Percentiles rank a stretch among this genome's conserved stretches.
Evolutionary conservation across 768 basidiomycete genomes (phyloP).

Genomic region (Lentinus brumalis): DNA sequence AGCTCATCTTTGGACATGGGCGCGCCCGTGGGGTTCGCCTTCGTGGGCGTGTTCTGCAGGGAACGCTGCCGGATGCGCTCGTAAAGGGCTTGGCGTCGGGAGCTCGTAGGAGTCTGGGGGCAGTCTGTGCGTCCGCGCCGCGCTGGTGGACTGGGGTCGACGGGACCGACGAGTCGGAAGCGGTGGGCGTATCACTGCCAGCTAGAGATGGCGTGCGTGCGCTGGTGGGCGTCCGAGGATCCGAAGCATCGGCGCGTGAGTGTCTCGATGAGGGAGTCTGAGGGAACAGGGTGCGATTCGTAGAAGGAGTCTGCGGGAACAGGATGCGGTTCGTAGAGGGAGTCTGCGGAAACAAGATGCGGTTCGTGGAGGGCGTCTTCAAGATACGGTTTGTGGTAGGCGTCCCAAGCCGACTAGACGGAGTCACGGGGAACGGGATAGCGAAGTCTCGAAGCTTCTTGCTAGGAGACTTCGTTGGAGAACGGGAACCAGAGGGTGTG

Average conservation of each 20-base stretch:
- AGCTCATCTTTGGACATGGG: constrained; percentile 67
- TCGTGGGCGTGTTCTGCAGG: constrained; percentile 66
- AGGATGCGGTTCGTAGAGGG: constrained; percentile 42
- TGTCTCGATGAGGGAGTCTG: constrained; percentile 63
- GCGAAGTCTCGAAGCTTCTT: constrained; percentile 41
- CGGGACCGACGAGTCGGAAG: constrained; percentile 48
- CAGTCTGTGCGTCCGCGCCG: constrained; percentile 54
- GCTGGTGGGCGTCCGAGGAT: constrained; percentile 18
- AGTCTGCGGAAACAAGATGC: constrained; percentile 35
- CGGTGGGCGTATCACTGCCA: constrained; percentile 49
- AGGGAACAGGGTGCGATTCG: constrained; percentile 50
- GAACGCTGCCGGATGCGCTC: constrained; percentile 80
- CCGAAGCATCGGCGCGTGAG: constrained; percentile 26
- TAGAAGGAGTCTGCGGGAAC: constrained; percentile 7
- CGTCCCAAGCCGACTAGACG: constrained; percentile 39
- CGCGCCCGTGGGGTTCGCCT: constrained; percentile 44
- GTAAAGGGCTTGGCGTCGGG: constrained; percentile 77
- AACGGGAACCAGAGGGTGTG: constrained; percentile 43
- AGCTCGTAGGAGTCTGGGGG: constrained; percentile 70
- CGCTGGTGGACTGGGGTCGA: constrained; percentile 70
- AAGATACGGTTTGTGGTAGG: constrained; percentile 42
- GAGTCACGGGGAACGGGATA: constrained; percentile 52
- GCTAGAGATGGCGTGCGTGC: constrained; percentile 24
- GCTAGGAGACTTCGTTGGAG: constrained; percentile 32
- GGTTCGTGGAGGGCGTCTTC: constrained; percentile 14